These are phyloP conservation scores for Sporodiniella umbellata DNA, from an alignment of 371 early-diverging fungal species.

Conservation along the genomic window DNA sequence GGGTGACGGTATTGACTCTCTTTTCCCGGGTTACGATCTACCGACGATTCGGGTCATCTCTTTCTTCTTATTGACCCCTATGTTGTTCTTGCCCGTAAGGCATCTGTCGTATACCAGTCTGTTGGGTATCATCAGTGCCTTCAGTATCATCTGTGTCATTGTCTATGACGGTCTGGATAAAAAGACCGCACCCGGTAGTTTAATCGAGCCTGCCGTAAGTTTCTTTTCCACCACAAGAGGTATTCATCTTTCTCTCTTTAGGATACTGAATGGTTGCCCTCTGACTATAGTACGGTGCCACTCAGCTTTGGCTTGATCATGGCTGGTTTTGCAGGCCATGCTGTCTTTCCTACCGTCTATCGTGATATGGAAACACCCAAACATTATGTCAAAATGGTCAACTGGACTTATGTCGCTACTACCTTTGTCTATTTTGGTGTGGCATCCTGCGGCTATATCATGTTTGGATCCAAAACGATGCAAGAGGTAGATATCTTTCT, in stretches of 20 bases:
- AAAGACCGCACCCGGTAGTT: conserved; percentile 51
- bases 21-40: conserved; percentile 33
- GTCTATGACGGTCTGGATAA: conserved; percentile 51
- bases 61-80: conserved; percentile 44
- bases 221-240: too few species aligned
- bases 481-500: conserved; percentile 58
- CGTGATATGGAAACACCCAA: conserved; percentile 50
- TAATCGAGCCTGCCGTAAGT: conserved; percentile 55
- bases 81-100: conserved; percentile 46
- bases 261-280: conserved; percentile 35
- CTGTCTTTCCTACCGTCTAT: conserved; percentile 45
- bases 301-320: conserved; percentile 43
- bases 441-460: conserved; percentile 60
- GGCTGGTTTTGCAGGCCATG: conserved; percentile 51
- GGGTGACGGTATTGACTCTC: conserved; percentile 39
- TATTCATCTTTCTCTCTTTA: conserved; percentile 6
- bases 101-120: conserved; percentile 49
- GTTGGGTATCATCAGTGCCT: conserved; percentile 48
- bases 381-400: conserved; percentile 37
- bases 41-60: conserved; percentile 27
- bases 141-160: conserved; percentile 40
- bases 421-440: conserved; percentile 38
- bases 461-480: conserved; percentile 71
- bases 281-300: conserved; percentile 30
- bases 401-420: conserved; percentile 38